Base-by-base conservation (phyloP, 192 early-diverging fungal genomes). In the Linnemannia zychae region DNA sequence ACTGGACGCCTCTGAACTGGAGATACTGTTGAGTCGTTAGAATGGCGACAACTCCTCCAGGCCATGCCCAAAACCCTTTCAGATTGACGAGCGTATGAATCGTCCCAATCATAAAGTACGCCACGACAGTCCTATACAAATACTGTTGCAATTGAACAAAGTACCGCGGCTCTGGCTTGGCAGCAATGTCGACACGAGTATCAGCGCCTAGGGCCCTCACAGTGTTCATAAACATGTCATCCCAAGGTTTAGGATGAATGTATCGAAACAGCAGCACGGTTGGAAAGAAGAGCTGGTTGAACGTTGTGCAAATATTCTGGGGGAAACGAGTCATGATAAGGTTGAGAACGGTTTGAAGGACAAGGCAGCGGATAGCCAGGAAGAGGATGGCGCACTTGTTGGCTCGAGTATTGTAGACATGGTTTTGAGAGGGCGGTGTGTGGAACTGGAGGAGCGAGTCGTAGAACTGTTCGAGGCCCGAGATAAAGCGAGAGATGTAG, bases 261-360 rank as follows among this genome's bases (percentile, higher is more conserved):
- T 85, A 85, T 50, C 83, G 67, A 46, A 60, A 71, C 1, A 85
- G 66, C 7, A 85, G 65, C 1, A 85, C 36, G 28, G 77, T 76
- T 20, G 83, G 83, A 48, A 36, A 85, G 46, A 76, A 67, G 31
- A 85, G 70, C n/a, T 85, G 83, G 36, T 76, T 79, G 69, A 75
- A 85, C 33, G 77, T 33, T 0, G 70, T 60, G 57, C 83, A 85
- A 28, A 71, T 33, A 65, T 79, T 76, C 13, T 76, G 20, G 33
- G 67, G 57, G 20, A 69, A 18, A 0, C 36, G 34, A 24, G 40
- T 37, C 20, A 71, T 17, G n/a, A 85, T 34, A 33, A 76, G 11
- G 63, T 79, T 67, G 38, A 85, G 48, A 31, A 57, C 28, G 1
- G 74, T 68, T 44, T 85, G 83, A n/a, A 85, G 48, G 60, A 67